Evolutionary conservation across 768 basidiomycete genomes (phyloP), one percentile per base, ranked within the genome.

Genomic region (Cystobasidium onofrii): DNA sequence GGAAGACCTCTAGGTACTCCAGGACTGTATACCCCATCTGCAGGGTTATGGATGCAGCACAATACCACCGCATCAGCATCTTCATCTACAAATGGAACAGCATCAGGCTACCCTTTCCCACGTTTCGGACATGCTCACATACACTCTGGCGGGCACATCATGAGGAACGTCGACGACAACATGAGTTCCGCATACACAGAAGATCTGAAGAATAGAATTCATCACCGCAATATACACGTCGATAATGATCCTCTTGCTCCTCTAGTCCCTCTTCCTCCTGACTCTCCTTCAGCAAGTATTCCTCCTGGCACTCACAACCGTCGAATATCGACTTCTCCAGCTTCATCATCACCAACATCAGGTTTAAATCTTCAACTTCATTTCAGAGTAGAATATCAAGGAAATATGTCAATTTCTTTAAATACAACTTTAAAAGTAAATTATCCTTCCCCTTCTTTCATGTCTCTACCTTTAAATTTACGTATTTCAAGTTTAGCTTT

Each of bases 351-450:
- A 13, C 31, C 50, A 12, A 43, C 55, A 25, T 7, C 64, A 66
- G 46, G 34, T 33, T 1, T 80, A 0, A 90, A 94, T 80, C 83
- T 98, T 33, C 96, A 99, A 80, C 81, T 96, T 1, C 93, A 97
- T 80, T 83, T 99, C 0, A 87, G 88, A 78, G 83, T 97, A 54
- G 85, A 86, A 36, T 95, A 95, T 88, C 50, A 76, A 17, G 78
- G 79, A 52, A 88, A 96, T 80, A 84, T 98, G 10, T 88, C 90
- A 18, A 84, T 99, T 77, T 90, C 90, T 9, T 85, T 99, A 70
- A 88, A 90, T 34, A 98, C 96, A 0, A 94, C 92, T 10, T 85
- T 98, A 31, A 86, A 93, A 75, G 93, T 99, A 82, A 96, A 99
- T 82, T 97, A 98, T 80, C 96, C 96, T 4, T 92, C 92, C 0